These are phyloP conservation scores for Macrophomina tecta DNA, from an alignment of 2,329 filamentous ascomycete genomes.

Conservation along the genomic window DNA sequence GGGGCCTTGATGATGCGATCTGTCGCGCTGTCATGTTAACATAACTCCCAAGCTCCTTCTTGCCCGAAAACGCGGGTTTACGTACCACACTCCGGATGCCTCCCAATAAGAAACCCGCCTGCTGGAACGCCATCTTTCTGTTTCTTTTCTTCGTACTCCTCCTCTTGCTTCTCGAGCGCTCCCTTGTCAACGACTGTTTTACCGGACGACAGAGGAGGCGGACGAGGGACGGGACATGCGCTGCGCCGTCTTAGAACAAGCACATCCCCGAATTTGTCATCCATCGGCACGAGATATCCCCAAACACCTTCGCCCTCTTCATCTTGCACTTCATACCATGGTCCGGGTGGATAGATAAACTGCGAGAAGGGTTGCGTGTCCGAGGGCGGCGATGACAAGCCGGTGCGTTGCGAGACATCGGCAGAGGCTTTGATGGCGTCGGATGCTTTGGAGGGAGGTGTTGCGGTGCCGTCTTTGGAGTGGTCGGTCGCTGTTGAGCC, in stretches of 20 bases:
- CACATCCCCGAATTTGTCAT: slow-evolving; percentile 70
- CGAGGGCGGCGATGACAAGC: slow-evolving; percentile 69
- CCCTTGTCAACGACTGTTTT: slow-evolving; percentile 55
- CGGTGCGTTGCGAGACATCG: slow-evolving; percentile 38
- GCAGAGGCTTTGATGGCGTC: slow-evolving; percentile 37
- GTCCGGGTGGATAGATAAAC: slow-evolving; percentile 73
- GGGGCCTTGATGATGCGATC: slow-evolving; percentile 73
- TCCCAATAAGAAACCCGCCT: slow-evolving; percentile 87
- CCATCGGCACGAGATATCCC: slow-evolving; percentile 90
- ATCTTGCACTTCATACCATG: slow-evolving; percentile 83
- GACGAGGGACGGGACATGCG: slow-evolving; percentile 67
- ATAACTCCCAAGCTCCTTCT: not conserved
- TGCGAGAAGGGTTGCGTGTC: slow-evolving; percentile 85
- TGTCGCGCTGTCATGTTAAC: slow-evolving; percentile 44
- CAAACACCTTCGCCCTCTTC: slow-evolving; percentile 87
- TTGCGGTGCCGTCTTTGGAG: slow-evolving; percentile 72
- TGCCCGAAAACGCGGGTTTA: slow-evolving; percentile 32
- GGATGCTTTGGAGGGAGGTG: slow-evolving; percentile 61
- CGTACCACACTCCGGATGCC: slow-evolving; percentile 92
- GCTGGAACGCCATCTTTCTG: slow-evolving; percentile 64
- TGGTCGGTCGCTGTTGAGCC: slow-evolving; percentile 66
- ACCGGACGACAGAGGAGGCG: slow-evolving; percentile 45
- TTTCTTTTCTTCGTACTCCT: slow-evolving; percentile 64
- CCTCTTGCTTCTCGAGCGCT: slow-evolving; percentile 66
- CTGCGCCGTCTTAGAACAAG: slow-evolving; percentile 78